Evolutionary conservation across 2,329 filamentous ascomycete species (phyloP), one percentile per base, ranked within the genome.

Genomic region (Colletotrichum sp.): DNA sequence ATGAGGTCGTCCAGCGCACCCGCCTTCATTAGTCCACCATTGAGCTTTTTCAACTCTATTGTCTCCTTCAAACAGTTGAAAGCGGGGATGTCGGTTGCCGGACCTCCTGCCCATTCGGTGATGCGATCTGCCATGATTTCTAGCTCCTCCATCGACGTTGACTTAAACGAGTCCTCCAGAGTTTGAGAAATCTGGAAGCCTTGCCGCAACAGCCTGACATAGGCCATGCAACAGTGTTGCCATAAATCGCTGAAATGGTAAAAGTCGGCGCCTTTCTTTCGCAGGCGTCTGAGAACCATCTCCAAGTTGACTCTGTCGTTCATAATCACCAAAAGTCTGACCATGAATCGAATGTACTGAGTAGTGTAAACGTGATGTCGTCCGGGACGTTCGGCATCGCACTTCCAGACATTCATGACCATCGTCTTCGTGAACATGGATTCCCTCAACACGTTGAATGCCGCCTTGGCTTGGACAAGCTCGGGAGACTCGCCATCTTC

Each of bases 341-440:
- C 92, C 84, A 98, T 95, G 81, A 97, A 97, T 21, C 93, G 92
- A 2, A 95, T 94, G 81, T 98, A 98, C 77, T 94, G 93, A 65
- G 95, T 93, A 0, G 95, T 98, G 82, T 97, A 98, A 48, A 98
- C 95, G 81, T 98, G 97, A 83, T 98, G 96, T 21, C 96, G 92
- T 0, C 96, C 96, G 1, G 95, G 89, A 3, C 91, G 88, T 80
- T 98, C 96, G 63, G 94, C 93, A 78, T 98, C 96, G 48, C 96
- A 97, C 79, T 96, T 96, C 96, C 96, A 98, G 6, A 98, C 95
- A 81, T 98, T 96, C 83, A 98, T 93, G 2, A 94, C 93, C 93
- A 98, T 98, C 0, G 95, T 98, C 86, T 98, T 98, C 52, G 96
- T 98, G 79, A 98, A 96, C 90, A 92, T 92, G 77, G 88, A 90